These are phyloP conservation scores for Neopestalotiopsis sp. DNA, from an alignment of 2,329 filamentous ascomycete genomes.

Conservation along the genomic window DNA sequence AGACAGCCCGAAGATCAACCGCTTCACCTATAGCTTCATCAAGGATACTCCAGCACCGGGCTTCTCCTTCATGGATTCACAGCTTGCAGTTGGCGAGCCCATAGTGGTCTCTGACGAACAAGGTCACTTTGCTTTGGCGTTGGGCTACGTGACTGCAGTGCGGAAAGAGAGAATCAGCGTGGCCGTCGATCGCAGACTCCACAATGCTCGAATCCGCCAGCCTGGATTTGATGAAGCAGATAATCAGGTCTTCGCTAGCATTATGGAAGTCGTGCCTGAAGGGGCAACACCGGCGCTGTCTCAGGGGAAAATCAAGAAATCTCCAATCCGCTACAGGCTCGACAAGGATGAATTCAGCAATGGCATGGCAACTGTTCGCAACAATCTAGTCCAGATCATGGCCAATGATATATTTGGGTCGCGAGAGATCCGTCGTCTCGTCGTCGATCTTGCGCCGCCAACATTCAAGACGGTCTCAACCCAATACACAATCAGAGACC, in stretches of 20 bases:
- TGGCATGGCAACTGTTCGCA: constrained; percentile 92
- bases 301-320: constrained; percentile 55
- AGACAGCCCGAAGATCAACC: constrained; percentile 83
- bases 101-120: constrained; percentile 96
- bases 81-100: constrained; percentile 85
- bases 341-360: constrained; percentile 99
- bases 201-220: constrained; percentile 80
- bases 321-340: constrained; percentile 76
- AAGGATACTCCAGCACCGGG: constrained; percentile 66
- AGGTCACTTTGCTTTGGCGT: constrained; percentile 92
- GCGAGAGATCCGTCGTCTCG: constrained; percentile 74
- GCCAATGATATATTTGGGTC: constrained; percentile 75
- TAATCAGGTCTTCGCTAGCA: constrained; percentile 88
- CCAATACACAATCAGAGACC: constrained; percentile 66
- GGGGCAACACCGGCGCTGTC: constrained; percentile 58
- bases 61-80: constrained; percentile 91
- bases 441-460: constrained; percentile 78
- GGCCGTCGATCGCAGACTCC: constrained; percentile 86
- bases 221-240: constrained; percentile 75
- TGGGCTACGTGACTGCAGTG: constrained; percentile 86
- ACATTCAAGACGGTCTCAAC: constrained; percentile 72
- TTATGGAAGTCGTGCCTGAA: constrained; percentile 81
- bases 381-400: constrained; percentile 95
- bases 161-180: constrained; percentile 80
- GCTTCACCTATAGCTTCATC: constrained; percentile 84